Base-by-base conservation (phyloP, 116 monocot species). In the Phalaenopsis hybrid region DNA sequence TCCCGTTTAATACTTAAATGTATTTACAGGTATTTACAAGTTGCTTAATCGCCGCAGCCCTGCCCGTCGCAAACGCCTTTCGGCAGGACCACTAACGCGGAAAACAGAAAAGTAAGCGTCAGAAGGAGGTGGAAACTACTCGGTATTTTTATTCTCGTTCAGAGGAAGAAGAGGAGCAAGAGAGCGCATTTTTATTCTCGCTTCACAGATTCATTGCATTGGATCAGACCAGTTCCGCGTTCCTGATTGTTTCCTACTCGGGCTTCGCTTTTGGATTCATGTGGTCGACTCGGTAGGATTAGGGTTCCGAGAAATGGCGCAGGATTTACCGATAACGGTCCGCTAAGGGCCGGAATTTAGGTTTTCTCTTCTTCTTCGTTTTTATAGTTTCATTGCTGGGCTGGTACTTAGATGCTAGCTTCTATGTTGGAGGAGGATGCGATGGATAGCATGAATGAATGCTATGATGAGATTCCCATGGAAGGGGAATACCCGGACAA, bases 401-500 rank as follows among this genome's bases (percentile, higher is more conserved):
- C 28, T 28, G 28, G 28, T 28, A 28, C 28, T 57, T 34, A 11
- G 15, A 72, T 72, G 0, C 31, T 34, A 72, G 31, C 31, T 75
- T 50, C 55, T 12, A 28, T 33, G 78, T 17, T 31, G 78, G 33
- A 31, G 55, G 55, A 31, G 55, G 78, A 55, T 57, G 16, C 31
- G 78, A 57, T 57, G 16, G 78, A 57, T 51, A 57, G 25, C 8
- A 28, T 10, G 77, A 12, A 31, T 45, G 28, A 28, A 28, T 28
- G 28, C 28, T 78, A 55, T 45, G 78, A 57, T 55, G 55, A 8
- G 52, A 78, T 78, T 52, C 16, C 44, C 23, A 44, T 78, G 11
- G 78, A 78, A 16, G 28, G 55, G 44, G 34, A 57, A 15, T 79
- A 44, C 61, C 61, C 61, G 10, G 79, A 79, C 1, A 61, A 79